These are phyloP conservation scores for Chromera velia DNA, from an alignment of 73 alveolate genomes.

Conservation along the genomic window DNA sequence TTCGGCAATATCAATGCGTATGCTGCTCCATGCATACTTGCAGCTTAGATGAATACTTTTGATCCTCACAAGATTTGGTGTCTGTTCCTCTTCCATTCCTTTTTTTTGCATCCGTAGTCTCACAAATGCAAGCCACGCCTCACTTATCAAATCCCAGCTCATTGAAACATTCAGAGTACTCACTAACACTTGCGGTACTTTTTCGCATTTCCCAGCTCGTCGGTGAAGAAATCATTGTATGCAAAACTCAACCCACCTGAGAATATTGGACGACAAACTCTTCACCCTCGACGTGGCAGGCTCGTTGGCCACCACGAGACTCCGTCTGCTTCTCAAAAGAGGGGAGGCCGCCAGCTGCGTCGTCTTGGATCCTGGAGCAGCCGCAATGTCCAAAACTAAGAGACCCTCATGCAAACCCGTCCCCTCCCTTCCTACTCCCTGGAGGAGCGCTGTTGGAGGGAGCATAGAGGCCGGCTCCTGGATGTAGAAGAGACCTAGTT, in stretches of 20 bases:
- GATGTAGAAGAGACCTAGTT: slow-evolving; percentile 16
- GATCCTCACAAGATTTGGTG: too few species aligned
- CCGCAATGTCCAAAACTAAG: slow-evolving; percentile 71
- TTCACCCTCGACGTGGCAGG: not conserved
- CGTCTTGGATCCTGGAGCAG: slow-evolving; percentile 86
- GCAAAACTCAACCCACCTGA: not conserved
- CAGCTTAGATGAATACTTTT: too few species aligned
- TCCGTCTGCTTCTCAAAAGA: too few species aligned
- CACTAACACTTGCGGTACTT: too few species aligned
- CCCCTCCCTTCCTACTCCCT: slow-evolving; percentile 3
- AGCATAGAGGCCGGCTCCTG: slow-evolving; percentile 82
- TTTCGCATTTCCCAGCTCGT: too few species aligned
- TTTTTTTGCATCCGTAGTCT: too few species aligned
- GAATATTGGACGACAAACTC: not conserved
- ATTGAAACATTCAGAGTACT: too few species aligned
- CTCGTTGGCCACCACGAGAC: not conserved
- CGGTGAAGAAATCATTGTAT: too few species aligned
- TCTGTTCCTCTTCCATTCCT: too few species aligned
- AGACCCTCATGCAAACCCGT: slow-evolving; percentile 51
- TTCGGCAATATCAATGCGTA: not conserved
- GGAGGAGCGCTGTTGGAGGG: slow-evolving; percentile 68
- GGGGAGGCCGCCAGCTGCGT: slow-evolving; percentile 66
- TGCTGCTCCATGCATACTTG: not conserved
- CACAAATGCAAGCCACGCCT: too few species aligned
- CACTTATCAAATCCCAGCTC: too few species aligned